Base-by-base conservation (phyloP, 202 grass and related monocot genomes). In the Sporobolus alterniflorus region DNA sequence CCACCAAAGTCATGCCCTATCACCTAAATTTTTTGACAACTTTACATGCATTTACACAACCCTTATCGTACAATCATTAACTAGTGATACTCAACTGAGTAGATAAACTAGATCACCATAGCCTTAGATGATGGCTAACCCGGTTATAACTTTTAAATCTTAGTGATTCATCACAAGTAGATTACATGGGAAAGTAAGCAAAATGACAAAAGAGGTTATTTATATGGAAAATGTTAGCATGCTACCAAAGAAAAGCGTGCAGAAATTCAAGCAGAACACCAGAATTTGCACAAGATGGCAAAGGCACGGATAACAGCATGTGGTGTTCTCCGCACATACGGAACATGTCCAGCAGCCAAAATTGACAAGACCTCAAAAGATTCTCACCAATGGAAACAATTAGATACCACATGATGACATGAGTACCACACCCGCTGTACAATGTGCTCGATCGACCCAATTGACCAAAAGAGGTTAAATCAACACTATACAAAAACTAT, bases 1-100 rank as follows among this genome's bases (percentile, higher is more conserved):
- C 42, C 56, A 24, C 25, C 54, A 25, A 80, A 39, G 41, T 4
- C 71, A 32, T 65, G 48, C 36, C 68, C 48, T 17, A n/a, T 13
- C 12, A 30, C 29, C 39, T 40, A n/a, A 51, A 76, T 62, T 82
- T 67, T 54, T 84, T n/a, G 77, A 72, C 32, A 36, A 74, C 36
- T 26, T 63, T 62, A 22, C 54, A 68, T 20, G 7, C 11, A 21
- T 11, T 50, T 74, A 20, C 39, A 9, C 20, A 55, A 54, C 63
- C 47, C 39, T 79, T 61, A 62, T 8, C 74, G 10, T 16, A 17
- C 16, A 80, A 70, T 52, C 64, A 44, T 71, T 70, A 59, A 77
- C 55, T 40, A 56, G 56, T 28, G 28, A 56, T 40, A 26, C 30
- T 39, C 48, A 46, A 50, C 3, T 67, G 39, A 67, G 67, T 51